phyloP scores from a whole-genome alignment of 139 green algal species.

The Tetradesmus obliquus region DNA sequence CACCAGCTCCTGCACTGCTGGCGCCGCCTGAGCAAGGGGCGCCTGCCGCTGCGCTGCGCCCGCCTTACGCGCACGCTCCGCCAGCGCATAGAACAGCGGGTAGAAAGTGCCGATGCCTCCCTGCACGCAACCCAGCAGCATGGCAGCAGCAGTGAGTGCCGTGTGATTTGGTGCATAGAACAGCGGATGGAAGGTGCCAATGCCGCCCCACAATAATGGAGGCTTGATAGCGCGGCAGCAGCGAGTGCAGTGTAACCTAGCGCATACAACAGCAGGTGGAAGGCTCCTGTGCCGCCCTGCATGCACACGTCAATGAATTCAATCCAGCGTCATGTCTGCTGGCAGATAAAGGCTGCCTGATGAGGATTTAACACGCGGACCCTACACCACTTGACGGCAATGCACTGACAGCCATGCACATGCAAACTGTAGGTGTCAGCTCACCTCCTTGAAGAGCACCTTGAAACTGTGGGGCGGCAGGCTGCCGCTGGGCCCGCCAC shows the following conservation, averaged over 20 bases:
- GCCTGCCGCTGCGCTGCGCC: slow-evolving; percentile 37
- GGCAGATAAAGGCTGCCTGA: too few relatives aligned
- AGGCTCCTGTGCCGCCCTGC: too few relatives aligned
- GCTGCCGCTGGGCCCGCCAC: slow-evolving; percentile 69
- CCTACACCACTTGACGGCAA: too few relatives aligned
- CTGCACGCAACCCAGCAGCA: not conserved
- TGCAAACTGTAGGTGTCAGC: slow-evolving; percentile 6
- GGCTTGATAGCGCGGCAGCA: too few relatives aligned
- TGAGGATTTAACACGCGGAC: too few relatives aligned
- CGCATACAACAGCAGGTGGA: too few relatives aligned
- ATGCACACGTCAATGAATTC: too few relatives aligned
- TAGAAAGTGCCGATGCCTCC: slow-evolving; percentile 89
- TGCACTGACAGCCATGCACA: slow-evolving; percentile 50
- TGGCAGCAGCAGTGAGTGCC: not conserved
- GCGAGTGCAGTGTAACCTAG: too few relatives aligned
- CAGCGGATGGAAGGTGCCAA: too few relatives aligned
- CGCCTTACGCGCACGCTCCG: slow-evolving; percentile 48
- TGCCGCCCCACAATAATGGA: too few relatives aligned
- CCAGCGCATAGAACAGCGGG: slow-evolving; percentile 85
- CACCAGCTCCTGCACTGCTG: slow-evolving; percentile 40
- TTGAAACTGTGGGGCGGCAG: slow-evolving; percentile 84
- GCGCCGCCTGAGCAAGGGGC: slow-evolving; percentile 1
- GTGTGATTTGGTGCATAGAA: too few relatives aligned
- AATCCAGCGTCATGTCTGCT: too few relatives aligned
- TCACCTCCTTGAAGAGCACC: slow-evolving; percentile 85